A percentile compares a stretch with the other conserved stretches of the same genome.
phyloP scores from a whole-genome alignment of 129 eudicot species.

The Helichrysum umbraculigerum region DNA sequence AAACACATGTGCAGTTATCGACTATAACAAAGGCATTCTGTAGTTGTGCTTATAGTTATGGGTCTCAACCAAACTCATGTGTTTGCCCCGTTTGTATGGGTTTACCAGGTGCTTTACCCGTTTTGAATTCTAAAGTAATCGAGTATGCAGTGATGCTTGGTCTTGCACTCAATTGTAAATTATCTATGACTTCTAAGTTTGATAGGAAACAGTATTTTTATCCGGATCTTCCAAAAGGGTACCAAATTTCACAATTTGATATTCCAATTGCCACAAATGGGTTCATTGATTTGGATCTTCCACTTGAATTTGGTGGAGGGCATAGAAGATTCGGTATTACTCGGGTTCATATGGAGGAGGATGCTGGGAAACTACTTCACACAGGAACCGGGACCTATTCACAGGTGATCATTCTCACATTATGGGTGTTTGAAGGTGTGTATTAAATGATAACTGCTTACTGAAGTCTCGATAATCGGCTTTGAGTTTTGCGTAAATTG shows the following conservation, averaged over 20 bases:
- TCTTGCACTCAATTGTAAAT: constrained; percentile 76
- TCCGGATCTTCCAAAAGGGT: constrained; percentile 96
- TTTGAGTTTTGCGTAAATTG: background rate
- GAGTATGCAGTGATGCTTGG: constrained; percentile 85
- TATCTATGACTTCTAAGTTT: constrained; percentile 76
- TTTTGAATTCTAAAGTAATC: constrained; percentile 78
- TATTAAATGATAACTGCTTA: background rate
- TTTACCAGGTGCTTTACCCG: constrained; percentile 92
- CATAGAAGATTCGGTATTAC: constrained; percentile 91
- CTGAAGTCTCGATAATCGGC: background rate
- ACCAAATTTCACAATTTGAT: constrained; percentile 97
- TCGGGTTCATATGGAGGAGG: constrained; percentile 98
- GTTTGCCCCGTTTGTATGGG: constrained; percentile 96
- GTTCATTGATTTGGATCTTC: constrained; percentile 85
- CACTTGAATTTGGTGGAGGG: constrained; percentile 96
- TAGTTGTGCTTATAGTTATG: constrained; percentile 82
- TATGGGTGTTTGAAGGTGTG: background rate
- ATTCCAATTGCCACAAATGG: constrained; percentile 81
- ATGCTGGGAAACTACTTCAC: constrained; percentile 96
- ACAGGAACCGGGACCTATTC: constrained; percentile 68
- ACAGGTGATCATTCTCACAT: constrained; percentile 48
- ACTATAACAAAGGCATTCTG: constrained; percentile 91
- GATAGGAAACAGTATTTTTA: constrained; percentile 96
- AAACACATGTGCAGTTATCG: constrained; percentile 89
- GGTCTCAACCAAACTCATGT: constrained; percentile 80